phyloP scores from a whole-genome alignment of 2,329 filamentous ascomycete species.

The Talaromyces sp. region DNA sequence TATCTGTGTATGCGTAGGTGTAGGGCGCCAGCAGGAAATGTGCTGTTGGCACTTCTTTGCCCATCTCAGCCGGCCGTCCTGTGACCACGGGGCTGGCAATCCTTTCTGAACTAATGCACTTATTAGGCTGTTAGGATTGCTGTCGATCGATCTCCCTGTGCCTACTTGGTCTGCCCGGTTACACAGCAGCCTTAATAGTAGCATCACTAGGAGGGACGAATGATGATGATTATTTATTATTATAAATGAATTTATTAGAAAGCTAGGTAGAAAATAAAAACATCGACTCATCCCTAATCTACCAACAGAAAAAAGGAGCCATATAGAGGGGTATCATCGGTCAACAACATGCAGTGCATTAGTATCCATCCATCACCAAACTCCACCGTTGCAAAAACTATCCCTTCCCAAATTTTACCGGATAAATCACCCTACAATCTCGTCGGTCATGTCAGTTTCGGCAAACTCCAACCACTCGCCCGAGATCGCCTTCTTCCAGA shows the following conservation, averaged over 20 bases:
- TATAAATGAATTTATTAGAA: neutral
- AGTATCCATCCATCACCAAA: neutral
- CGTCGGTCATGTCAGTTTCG: constrained; percentile 34
- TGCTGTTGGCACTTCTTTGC: neutral
- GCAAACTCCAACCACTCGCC: constrained; percentile 43
- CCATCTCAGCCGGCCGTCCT: neutral
- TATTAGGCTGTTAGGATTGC: neutral
- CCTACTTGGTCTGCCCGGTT: neutral
- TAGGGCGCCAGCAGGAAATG: neutral
- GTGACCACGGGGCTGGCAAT: neutral
- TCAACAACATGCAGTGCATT: neutral
- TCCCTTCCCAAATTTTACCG: neutral
- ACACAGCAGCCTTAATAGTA: neutral
- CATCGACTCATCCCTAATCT: neutral
- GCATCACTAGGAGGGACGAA: no score
- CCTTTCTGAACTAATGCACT: neutral
- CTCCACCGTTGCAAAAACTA: neutral
- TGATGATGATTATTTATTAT: neutral
- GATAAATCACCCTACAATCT: constrained; percentile 16
- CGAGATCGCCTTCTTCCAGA: constrained; percentile 39
- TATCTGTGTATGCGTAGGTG: no score
- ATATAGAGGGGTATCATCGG: neutral
- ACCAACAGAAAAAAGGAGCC: neutral
- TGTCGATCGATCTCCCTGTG: neutral
- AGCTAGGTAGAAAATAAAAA: neutral